These are phyloP conservation scores for Suillus variegatus DNA, from an alignment of 768 basidiomycete genomes.

Conservation along the genomic window DNA sequence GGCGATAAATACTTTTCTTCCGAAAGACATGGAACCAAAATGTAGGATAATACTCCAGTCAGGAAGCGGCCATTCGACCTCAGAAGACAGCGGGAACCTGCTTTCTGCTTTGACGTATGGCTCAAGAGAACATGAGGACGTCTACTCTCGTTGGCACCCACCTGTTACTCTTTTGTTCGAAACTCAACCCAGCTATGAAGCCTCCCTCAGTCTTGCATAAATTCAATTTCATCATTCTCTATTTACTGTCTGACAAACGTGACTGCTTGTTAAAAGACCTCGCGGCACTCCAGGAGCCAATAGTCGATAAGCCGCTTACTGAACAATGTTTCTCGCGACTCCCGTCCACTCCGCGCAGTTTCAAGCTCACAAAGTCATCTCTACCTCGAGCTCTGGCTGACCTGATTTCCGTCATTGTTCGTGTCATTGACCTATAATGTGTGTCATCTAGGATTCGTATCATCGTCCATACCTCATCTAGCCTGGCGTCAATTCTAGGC, in stretches of 20 bases:
- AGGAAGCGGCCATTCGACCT: slow-evolving; percentile 11
- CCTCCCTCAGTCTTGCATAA: slow-evolving; percentile 19
- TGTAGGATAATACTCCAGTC: too few species aligned
- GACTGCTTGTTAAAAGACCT: slow-evolving; percentile 12
- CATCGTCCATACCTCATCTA: too few species aligned
- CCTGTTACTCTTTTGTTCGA: too few species aligned
- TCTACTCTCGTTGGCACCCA: background rate
- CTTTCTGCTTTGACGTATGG: background rate
- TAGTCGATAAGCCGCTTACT: background rate
- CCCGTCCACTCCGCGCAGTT: background rate
- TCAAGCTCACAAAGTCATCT: too few species aligned
- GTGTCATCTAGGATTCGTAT: too few species aligned
- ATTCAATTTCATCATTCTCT: slow-evolving; percentile 9
- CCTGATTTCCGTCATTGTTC: too few species aligned
- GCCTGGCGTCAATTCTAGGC: too few species aligned
- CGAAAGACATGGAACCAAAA: too few species aligned
- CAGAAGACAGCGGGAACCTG: background rate
- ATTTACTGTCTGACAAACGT: background rate
- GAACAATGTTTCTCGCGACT: slow-evolving; percentile 9
- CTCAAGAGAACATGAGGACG: background rate
- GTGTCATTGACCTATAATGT: too few species aligned
- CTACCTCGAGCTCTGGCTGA: background rate
- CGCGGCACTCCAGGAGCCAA: slow-evolving; percentile 16
- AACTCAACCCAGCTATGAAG: background rate
- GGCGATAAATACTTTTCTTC: background rate